Conservation (phyloP, 805 yeast species). For the Tetrapisispora nanseiensis region DNA sequence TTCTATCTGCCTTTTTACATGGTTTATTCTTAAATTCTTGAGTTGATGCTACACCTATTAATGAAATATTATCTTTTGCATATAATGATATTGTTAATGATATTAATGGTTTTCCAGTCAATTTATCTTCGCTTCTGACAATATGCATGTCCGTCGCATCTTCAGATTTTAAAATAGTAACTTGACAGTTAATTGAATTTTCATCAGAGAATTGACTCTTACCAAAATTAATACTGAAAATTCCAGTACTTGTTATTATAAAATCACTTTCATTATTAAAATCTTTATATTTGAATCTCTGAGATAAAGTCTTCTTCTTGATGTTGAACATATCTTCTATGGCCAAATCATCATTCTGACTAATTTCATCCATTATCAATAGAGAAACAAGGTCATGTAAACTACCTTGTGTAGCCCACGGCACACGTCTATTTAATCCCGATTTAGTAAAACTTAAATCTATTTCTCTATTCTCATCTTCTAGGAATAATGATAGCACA, state of each 20-base stretch:
- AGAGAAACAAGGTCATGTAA: constrained; percentile 19
- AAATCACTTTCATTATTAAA: not conserved
- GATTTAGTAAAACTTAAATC: constrained; percentile 20
- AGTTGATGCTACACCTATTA: not conserved
- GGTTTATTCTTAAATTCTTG: constrained; percentile 5
- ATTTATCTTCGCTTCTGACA: not conserved
- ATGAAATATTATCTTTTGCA: constrained; percentile 8
- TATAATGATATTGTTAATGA: constrained; percentile 15
- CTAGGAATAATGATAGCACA: constrained; percentile 5
- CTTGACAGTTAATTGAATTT: constrained; percentile 11
- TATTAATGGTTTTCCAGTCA: constrained; percentile 2
- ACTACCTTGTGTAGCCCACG: constrained; percentile 25
- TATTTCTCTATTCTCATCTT: constrained; percentile 2
- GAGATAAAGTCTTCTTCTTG: constrained; percentile 8
- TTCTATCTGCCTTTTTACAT: constrained; percentile 14
- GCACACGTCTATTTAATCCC: constrained; percentile 24
- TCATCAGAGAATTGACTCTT: not conserved
- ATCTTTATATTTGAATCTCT: not conserved
- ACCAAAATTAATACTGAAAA: constrained; percentile 15
- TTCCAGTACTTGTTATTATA: constrained; percentile 12
- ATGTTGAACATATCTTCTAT: constrained; percentile 20
- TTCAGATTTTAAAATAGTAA: constrained; percentile 13
- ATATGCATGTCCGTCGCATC: constrained; percentile 13
- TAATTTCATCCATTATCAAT: constrained; percentile 18
- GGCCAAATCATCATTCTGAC: constrained; percentile 15